A percentile compares a stretch with the other conserved stretches of the same genome.
phyloP scores from a whole-genome alignment of 345 rosid genomes.

The Iberis pinnata region DNA sequence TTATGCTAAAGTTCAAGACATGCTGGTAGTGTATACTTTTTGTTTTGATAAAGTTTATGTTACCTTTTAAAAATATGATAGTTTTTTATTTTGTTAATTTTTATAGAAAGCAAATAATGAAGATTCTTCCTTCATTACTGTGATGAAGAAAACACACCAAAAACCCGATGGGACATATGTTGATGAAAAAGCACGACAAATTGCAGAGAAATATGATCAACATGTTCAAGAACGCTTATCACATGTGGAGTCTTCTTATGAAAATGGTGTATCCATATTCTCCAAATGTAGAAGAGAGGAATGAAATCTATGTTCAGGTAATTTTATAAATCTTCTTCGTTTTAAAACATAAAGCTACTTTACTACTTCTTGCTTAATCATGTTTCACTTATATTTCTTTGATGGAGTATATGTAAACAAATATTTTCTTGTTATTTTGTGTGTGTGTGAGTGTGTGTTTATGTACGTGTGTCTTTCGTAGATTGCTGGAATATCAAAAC shows the following conservation, averaged over 20 bases:
- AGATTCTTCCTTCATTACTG: background rate
- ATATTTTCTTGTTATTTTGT: too few species aligned
- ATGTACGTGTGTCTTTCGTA: background rate
- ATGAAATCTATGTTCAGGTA: background rate
- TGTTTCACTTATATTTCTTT: too few species aligned
- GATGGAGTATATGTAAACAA: too few species aligned
- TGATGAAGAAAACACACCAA: constrained; percentile 5
- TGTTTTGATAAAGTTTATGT: background rate
- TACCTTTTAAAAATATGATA: background rate
- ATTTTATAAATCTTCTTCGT: too few species aligned
- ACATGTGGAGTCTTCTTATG: background rate
- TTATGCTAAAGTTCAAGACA: background rate
- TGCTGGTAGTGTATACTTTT: background rate
- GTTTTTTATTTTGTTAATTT: background rate
- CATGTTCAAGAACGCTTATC: background rate
- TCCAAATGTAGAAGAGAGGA: background rate
- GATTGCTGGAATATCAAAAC: constrained; percentile 5
- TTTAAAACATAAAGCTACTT: too few species aligned
- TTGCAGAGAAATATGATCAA: constrained; percentile 5
- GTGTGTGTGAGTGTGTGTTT: background rate
- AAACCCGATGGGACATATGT: background rate
- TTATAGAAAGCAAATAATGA: background rate
- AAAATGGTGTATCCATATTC: background rate
- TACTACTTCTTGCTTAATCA: too few species aligned
- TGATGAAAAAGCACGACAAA: background rate